These are phyloP conservation scores for Rosa lucieae DNA, from an alignment of 306 rosid genomes.

Conservation along the genomic window DNA sequence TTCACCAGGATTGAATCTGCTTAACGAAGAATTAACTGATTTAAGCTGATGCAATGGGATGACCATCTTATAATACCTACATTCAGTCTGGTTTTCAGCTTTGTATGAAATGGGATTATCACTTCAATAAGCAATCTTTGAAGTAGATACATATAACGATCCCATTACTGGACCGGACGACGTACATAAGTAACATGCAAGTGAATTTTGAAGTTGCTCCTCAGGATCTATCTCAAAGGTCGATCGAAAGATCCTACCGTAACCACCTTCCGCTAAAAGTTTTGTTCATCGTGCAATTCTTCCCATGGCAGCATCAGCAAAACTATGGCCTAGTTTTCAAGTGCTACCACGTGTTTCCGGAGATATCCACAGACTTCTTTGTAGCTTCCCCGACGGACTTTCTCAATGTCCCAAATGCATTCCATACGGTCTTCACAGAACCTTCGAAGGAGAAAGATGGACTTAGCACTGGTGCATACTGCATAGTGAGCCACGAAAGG, in stretches of 20 bases:
- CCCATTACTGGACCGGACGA: slow-evolving; percentile 82
- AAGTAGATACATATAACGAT: slow-evolving; percentile 61
- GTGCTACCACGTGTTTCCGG: slow-evolving; percentile 96
- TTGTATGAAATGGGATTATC: slow-evolving; percentile 77
- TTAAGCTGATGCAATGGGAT: slow-evolving; percentile 79
- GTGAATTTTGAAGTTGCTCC: slow-evolving; percentile 72
- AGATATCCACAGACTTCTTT: slow-evolving; percentile 72
- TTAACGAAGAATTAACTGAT: slow-evolving; percentile 73
- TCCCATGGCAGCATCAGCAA: slow-evolving; percentile 88
- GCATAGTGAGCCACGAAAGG: neutral
- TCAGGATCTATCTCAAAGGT: slow-evolving; percentile 72
- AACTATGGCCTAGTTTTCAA: slow-evolving; percentile 81
- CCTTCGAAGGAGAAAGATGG: slow-evolving; percentile 36
- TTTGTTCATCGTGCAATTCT: slow-evolving; percentile 94
- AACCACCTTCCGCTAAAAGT: slow-evolving; percentile 86
- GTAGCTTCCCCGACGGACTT: slow-evolving; percentile 70
- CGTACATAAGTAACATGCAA: slow-evolving; percentile 82
- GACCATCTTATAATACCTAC: slow-evolving; percentile 91
- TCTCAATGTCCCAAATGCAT: slow-evolving; percentile 71
- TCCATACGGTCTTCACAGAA: slow-evolving; percentile 34
- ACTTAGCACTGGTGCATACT: neutral
- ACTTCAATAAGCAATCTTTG: slow-evolving; percentile 79
- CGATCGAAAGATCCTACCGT: slow-evolving; percentile 63
- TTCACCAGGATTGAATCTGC: slow-evolving; percentile 62
- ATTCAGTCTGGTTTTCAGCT: slow-evolving; percentile 50